Conservation (phyloP, 305 asterid genomes). For the Fraxinus dipetala region DNA sequence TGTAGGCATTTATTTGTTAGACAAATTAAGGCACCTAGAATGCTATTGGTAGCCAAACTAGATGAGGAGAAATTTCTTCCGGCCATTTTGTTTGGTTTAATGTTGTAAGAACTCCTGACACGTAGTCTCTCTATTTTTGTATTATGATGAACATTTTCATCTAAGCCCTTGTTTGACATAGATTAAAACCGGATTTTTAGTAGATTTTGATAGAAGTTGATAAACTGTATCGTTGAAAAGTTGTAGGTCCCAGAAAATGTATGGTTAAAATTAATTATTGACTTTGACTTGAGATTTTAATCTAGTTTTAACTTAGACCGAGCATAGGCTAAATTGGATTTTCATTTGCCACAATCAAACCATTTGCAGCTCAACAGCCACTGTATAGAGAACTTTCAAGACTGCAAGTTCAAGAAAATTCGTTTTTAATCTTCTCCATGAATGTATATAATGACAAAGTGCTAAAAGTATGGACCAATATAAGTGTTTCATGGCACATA, state of each 20-base stretch:
- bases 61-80: neutral
- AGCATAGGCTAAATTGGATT: neutral
- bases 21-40: neutral
- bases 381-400: constrained; percentile 8
- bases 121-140: neutral
- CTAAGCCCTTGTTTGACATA: neutral
- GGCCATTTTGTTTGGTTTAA: neutral
- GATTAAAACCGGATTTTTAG: neutral
- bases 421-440: neutral
- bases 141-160: neutral
- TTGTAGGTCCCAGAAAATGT: neutral
- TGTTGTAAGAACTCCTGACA: neutral
- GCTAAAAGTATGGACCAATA: neutral
- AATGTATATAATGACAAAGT: neutral
- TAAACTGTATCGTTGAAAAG: neutral
- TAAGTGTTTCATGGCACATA: neutral
- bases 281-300: neutral
- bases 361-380: constrained; percentile 6
- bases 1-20: neutral
- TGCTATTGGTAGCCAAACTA: neutral
- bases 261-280: no score
- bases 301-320: neutral
- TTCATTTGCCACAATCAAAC: neutral
- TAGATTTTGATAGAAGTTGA: no score
- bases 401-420: neutral